Conservation (phyloP, 805 yeast species). For the Nakazawaea wyomingensis region DNA sequence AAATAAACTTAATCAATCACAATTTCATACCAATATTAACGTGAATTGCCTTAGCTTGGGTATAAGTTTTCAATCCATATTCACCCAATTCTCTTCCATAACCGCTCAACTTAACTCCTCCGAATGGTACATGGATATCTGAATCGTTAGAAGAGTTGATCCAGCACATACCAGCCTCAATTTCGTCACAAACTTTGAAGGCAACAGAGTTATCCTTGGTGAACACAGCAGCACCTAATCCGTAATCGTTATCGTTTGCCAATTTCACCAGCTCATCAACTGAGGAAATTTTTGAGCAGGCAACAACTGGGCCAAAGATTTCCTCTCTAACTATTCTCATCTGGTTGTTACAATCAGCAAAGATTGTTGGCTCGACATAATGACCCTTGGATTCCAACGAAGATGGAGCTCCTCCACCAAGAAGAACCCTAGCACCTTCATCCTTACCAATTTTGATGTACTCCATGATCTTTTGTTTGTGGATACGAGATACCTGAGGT, state of each 20-base stretch:
- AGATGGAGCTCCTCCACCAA: constrained; percentile 61
- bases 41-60: constrained; percentile 64
- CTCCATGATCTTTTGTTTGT: constrained; percentile 60
- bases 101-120: constrained; percentile 65
- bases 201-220: constrained; percentile 59
- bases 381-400: constrained; percentile 49
- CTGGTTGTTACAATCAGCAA: constrained; percentile 60
- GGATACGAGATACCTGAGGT: constrained; percentile 65
- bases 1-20: too few species aligned
- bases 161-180: constrained; percentile 66
- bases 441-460: constrained; percentile 62
- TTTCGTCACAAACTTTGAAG: constrained; percentile 51
- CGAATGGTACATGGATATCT: constrained; percentile 56
- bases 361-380: constrained; percentile 67
- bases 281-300: constrained; percentile 59
- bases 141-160: constrained; percentile 55
- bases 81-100: constrained; percentile 53
- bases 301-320: constrained; percentile 78
- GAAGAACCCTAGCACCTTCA: constrained; percentile 65
- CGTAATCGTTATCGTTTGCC: constrained; percentile 68
- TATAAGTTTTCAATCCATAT: constrained; percentile 48
- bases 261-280: constrained; percentile 57
- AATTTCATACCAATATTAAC: constrained; percentile 48
- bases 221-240: constrained; percentile 77
- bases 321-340: constrained; percentile 66